These are phyloP conservation scores for Blastobotrys persicus DNA, from an alignment of 1,139 yeast genomes.

Conservation along the genomic window DNA sequence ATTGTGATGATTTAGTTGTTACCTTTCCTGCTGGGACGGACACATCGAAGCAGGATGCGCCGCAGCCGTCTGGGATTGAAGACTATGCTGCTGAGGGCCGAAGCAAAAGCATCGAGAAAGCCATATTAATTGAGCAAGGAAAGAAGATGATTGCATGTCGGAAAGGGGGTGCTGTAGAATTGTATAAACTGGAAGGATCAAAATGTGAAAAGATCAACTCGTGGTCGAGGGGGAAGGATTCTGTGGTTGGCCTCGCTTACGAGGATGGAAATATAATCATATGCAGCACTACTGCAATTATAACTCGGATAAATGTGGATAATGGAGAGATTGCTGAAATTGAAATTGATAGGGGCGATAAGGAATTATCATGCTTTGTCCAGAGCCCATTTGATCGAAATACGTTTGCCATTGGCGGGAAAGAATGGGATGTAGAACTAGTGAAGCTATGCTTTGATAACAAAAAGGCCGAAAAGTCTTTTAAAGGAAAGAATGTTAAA, in stretches of 20 bases:
- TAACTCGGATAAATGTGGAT: slow-evolving; percentile 17
- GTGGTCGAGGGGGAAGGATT: slow-evolving; percentile 4
- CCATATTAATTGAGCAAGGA: slow-evolving; percentile 23
- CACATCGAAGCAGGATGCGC: slow-evolving; percentile 33
- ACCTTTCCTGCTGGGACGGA: slow-evolving; percentile 33
- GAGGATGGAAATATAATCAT: slow-evolving; percentile 15
- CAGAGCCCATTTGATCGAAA: slow-evolving; percentile 18
- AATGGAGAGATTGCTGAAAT: slow-evolving; percentile 13
- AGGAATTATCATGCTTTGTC: slow-evolving; percentile 15
- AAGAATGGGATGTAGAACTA: slow-evolving; percentile 45
- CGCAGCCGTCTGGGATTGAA: slow-evolving; percentile 29
- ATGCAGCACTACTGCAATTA: slow-evolving; percentile 20
- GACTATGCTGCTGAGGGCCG: slow-evolving; percentile 32
- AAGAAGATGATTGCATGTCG: slow-evolving; percentile 28
- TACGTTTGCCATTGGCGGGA: slow-evolving; percentile 44
- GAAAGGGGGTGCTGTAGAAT: slow-evolving; percentile 27
- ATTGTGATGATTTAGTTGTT: slow-evolving; percentile 22
- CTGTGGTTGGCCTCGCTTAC: slow-evolving; percentile 18
- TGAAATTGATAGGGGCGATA: slow-evolving; percentile 4
- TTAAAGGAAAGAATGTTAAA: slow-evolving; percentile 42
- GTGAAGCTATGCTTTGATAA: slow-evolving; percentile 20
- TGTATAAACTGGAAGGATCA: slow-evolving; percentile 21
- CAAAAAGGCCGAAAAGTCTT: slow-evolving; percentile 21
- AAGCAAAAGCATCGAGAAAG: slow-evolving; percentile 29
- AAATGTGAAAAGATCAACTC: background rate